Percentiles rank a stretch among this genome's conserved stretches.
phyloP scores from a whole-genome alignment of 2,329 filamentous ascomycete species.

The Fusarium newnesense region DNA sequence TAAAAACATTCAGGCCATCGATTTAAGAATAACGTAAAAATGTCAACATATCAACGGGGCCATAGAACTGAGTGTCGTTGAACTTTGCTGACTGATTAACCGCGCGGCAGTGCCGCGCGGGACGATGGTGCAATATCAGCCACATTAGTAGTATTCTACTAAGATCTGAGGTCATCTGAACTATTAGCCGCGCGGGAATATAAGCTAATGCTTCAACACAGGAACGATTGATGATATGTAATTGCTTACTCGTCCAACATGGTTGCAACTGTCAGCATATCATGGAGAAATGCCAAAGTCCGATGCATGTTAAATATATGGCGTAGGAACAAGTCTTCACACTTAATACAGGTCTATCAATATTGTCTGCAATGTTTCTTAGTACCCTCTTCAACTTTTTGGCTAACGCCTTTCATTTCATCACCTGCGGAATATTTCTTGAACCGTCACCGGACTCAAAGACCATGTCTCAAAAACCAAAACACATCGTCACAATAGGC shows the following conservation, averaged over 20 bases:
- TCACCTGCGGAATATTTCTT: not conserved
- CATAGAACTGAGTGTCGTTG: fast-evolving
- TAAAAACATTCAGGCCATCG: no score
- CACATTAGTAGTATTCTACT: not conserved
- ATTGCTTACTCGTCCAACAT: not conserved
- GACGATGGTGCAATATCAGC: not conserved
- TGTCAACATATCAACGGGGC: fast-evolving
- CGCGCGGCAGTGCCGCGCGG: not conserved
- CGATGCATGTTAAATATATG: not conserved
- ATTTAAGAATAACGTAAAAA: fast-evolving
- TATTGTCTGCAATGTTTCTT: not conserved
- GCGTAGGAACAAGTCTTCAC: fast-evolving
- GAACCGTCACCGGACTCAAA: not conserved
- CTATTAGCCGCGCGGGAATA: not conserved
- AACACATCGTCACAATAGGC: not conserved
- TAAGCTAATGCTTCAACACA: fast-evolving
- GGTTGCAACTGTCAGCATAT: not conserved
- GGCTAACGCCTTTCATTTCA: not conserved
- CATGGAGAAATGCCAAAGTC: not conserved
- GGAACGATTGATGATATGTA: no score
- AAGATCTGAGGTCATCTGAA: not conserved
- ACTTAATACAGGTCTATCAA: fast-evolving
- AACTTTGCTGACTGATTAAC: not conserved
- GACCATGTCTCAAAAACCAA: not conserved
- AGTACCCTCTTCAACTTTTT: not conserved